phyloP scores from a whole-genome alignment of 1,284 basidiomycete species.

The Cryptococcus floricola region DNA sequence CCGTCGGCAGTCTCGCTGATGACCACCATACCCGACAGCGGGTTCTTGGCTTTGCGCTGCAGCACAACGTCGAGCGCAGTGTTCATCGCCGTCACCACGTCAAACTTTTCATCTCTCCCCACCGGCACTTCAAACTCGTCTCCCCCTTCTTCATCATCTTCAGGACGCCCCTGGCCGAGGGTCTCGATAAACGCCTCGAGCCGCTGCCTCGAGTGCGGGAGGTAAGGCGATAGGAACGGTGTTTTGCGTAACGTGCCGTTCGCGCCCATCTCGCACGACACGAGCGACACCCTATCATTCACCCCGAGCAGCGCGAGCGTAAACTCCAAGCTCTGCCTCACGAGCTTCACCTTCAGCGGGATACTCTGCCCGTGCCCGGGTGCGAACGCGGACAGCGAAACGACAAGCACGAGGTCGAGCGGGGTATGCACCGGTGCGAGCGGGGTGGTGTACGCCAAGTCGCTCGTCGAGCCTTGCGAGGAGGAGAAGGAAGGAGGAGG shows the following conservation, averaged over 20 bases:
- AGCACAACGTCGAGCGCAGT: slow-evolving; percentile 87
- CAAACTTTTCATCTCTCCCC: slow-evolving; percentile 80
- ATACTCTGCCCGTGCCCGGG: slow-evolving; percentile 54
- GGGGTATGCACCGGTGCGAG: slow-evolving; percentile 75
- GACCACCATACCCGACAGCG: slow-evolving; percentile 83
- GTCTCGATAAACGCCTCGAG: slow-evolving; percentile 74
- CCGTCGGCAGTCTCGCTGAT: slow-evolving; percentile 87
- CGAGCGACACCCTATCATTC: slow-evolving; percentile 75
- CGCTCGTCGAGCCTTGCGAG: slow-evolving; percentile 11
- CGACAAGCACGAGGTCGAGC: slow-evolving; percentile 84
- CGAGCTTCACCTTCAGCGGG: slow-evolving; percentile 72
- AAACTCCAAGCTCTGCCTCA: slow-evolving; percentile 80
- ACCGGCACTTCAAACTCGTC: slow-evolving; percentile 65
- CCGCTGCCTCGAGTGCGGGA: slow-evolving; percentile 63
- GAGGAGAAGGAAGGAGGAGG: slow-evolving; percentile 3
- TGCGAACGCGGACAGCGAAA: slow-evolving; percentile 81
- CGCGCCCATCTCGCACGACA: slow-evolving; percentile 77
- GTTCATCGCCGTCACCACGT: slow-evolving; percentile 94
- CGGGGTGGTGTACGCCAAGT: slow-evolving; percentile 32
- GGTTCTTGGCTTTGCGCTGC: slow-evolving; percentile 86
- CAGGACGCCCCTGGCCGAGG: slow-evolving; percentile 51
- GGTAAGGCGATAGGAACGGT: slow-evolving; percentile 74
- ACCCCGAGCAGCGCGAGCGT: slow-evolving; percentile 67
- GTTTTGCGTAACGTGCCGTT: slow-evolving; percentile 78
- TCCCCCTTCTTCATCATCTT: slow-evolving; percentile 48